These are phyloP conservation scores for Cruciata laevipes DNA, from an alignment of 257 asterid genomes.

Conservation along the genomic window DNA sequence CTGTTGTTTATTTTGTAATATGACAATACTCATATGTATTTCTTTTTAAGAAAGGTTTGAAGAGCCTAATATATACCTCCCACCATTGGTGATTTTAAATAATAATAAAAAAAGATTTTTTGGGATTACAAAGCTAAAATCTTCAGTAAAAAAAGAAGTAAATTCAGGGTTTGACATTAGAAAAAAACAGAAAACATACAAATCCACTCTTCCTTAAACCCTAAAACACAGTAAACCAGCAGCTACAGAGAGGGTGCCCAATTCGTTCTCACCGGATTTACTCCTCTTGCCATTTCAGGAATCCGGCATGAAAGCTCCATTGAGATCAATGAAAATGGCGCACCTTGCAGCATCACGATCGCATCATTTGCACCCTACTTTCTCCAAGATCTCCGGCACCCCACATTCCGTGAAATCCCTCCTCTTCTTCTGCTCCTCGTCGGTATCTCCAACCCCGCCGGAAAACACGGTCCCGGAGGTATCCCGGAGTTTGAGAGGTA, in stretches of 20 bases:
- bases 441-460: conserved; percentile 16
- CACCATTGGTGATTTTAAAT: too few species aligned
- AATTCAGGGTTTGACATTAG: background rate
- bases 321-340: conserved; percentile 34
- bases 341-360: conserved; percentile 34
- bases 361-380: conserved; percentile 23
- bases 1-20: too few species aligned
- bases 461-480: conserved; percentile 10
- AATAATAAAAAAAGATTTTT: too few species aligned
- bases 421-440: conserved; percentile 36
- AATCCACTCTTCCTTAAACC: conserved; percentile 17
- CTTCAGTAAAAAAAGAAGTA: too few species aligned
- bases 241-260: conserved; percentile 1
- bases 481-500: conserved; percentile 29
- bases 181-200: background rate
- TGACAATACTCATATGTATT: too few species aligned
- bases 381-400: conserved; percentile 32
- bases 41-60: too few species aligned
- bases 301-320: background rate
- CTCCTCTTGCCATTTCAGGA: background rate
- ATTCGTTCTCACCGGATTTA: background rate
- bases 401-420: conserved; percentile 36
- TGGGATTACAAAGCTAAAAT: too few species aligned
- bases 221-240: conserved; percentile 5
- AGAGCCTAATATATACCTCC: too few species aligned